Evolutionary conservation across 345 rosid species (phyloP), one percentile per base, ranked within the genome.

Genomic region (Mallotus nudiflorus): DNA sequence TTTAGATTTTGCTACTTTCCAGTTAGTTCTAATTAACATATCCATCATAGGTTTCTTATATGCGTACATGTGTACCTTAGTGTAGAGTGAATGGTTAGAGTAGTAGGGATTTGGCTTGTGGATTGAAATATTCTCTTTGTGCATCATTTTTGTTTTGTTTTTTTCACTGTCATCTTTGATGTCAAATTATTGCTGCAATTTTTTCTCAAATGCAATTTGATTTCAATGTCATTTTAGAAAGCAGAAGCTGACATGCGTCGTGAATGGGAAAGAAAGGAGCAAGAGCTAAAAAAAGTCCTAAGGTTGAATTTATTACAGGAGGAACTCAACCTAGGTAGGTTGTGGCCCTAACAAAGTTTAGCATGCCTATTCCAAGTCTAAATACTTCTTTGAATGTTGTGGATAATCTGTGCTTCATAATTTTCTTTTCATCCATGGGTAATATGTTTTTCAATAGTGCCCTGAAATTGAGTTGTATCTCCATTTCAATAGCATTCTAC

Each of bases 241-340:
- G 67, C 89, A 95, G 98, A 95, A 80, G 82, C 79, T 73, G 90
- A 82, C 67, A 90, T 88, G 97, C 89, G 83, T 70, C 77, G 81
- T 63, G 97, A 95, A 75, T 85, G 82, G 78, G 99, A 92, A 78
- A 89, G 94, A 80, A 90, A 84, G 82, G 97, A 92, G 49, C 94
- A 83, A 75, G 98, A 92, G 76, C 83, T 80, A 80, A 92, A 90
- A 90, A 72, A 83, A 90, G 81, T 29, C 94, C 85, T 67, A 91
- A 84, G 86, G 83, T 95, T 66, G 98, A 90, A 9, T 89, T 89
- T 85, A 76, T 88, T 49, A 42, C 91, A 52, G 81, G 70, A 16
- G 96, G 91, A 57, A 55, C 78, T 79, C 97, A 88, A 75, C 82
- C 90, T 67, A 93, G 78, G 79, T 37, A 70, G 9, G 78, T 83